phyloP scores from a whole-genome alignment of 2,329 filamentous ascomycete genomes.

The Colletotrichum costaricense region DNA sequence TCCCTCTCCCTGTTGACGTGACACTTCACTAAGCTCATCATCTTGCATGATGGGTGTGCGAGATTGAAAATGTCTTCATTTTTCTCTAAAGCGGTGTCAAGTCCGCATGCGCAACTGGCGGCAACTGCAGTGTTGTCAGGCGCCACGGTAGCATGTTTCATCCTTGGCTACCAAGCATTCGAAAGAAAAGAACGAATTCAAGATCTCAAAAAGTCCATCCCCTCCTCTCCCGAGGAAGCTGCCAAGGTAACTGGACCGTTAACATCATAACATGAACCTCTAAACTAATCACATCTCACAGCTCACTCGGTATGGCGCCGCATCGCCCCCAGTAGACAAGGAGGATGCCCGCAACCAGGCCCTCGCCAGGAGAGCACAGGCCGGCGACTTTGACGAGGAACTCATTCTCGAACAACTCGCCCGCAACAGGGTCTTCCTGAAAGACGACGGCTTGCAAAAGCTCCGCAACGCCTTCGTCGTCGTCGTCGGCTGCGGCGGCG shows the following conservation, averaged over 20 bases:
- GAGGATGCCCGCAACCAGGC: slow-evolving; percentile 71
- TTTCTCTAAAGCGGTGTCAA: slow-evolving; percentile 55
- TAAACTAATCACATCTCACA: slow-evolving; percentile 45
- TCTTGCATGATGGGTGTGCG: slow-evolving; percentile 16
- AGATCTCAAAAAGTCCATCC: slow-evolving; percentile 71
- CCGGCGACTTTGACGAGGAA: slow-evolving; percentile 77
- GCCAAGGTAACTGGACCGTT: slow-evolving; percentile 37
- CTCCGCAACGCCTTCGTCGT: slow-evolving; percentile 87
- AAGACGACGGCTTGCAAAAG: slow-evolving; percentile 80
- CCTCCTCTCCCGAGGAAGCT: slow-evolving; percentile 49
- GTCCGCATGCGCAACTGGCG: slow-evolving; percentile 70
- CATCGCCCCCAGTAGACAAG: slow-evolving; percentile 61
- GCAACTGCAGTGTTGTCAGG: slow-evolving; percentile 77
- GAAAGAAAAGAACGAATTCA: slow-evolving; percentile 64
- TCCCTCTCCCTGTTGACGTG: not conserved
- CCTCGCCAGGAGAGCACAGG: slow-evolving; percentile 69
- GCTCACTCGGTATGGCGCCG: slow-evolving; percentile 72
- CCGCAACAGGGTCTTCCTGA: slow-evolving; percentile 91
- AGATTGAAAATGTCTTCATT: slow-evolving; percentile 54
- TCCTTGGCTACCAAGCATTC: slow-evolving; percentile 72
- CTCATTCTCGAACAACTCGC: slow-evolving; percentile 95
- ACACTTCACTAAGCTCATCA: not conserved
- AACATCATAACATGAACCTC: too few species aligned
- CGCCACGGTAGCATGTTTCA: slow-evolving; percentile 67
- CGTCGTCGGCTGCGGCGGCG: slow-evolving; percentile 92